Evolutionary conservation across 805 yeast species (phyloP).

Genomic region (Metschnikowia colocasiae): DNA sequence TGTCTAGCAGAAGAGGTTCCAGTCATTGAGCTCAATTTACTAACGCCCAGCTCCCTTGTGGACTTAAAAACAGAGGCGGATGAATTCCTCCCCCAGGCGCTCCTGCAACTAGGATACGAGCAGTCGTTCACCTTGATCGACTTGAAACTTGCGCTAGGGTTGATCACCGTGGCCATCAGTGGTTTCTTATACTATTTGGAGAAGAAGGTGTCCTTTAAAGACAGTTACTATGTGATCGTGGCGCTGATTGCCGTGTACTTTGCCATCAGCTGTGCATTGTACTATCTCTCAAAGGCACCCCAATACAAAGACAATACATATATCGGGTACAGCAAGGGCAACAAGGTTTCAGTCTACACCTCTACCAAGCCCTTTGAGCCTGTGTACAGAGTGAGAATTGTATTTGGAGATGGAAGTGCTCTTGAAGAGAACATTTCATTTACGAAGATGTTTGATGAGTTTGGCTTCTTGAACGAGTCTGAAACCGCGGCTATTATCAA

Average conservation of each 20-base stretch:
- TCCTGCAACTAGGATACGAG: conserved; percentile 43
- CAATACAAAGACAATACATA: conserved; percentile 45
- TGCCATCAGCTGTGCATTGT: conserved; percentile 31
- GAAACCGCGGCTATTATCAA: conserved; percentile 27
- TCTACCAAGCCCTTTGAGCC: conserved; percentile 43
- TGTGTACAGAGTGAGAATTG: conserved; percentile 36
- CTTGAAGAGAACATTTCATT: conserved; percentile 28
- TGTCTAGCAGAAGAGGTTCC: conserved; percentile 10
- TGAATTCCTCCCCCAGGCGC: conserved; percentile 41
- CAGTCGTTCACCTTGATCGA: conserved; percentile 47
- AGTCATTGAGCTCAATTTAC: conserved; percentile 1
- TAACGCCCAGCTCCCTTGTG: conserved; percentile 38
- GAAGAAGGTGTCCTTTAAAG: conserved; percentile 44
- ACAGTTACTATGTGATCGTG: conserved; percentile 34
- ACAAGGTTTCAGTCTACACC: conserved; percentile 39
- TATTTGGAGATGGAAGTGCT: conserved; percentile 21
- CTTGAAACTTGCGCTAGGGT: conserved; percentile 47
- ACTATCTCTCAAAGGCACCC: conserved; percentile 28
- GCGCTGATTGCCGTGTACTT: conserved; percentile 38
- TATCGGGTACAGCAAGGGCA: conserved; percentile 35
- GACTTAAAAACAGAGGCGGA: conserved; percentile 50
- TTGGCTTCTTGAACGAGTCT: conserved; percentile 42
- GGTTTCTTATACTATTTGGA: conserved; percentile 47
- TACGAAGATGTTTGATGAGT: conserved; percentile 42
- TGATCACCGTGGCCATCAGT: conserved; percentile 43